Conservation (phyloP, 1,284 basidiomycete species). For the Cryptococcus neoformans region DNA sequence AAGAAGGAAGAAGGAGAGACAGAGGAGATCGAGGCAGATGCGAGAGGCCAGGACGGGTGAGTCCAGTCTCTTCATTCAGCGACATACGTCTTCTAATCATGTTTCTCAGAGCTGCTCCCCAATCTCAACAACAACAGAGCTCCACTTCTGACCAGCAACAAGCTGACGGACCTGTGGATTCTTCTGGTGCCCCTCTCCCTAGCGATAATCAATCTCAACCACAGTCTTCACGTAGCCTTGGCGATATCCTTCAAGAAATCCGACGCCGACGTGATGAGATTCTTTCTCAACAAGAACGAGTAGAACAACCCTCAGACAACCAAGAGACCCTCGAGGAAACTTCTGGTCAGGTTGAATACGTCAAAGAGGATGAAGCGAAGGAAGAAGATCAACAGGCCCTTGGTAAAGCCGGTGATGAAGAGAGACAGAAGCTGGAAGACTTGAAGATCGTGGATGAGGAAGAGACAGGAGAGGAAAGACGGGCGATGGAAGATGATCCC, state of each 20-base stretch:
- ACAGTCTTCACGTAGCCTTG: constrained; percentile 76
- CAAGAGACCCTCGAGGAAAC: constrained; percentile 52
- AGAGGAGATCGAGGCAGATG: constrained; percentile 40
- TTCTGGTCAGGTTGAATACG: constrained; percentile 72
- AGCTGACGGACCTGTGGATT: constrained; percentile 40
- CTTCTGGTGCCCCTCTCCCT: constrained; percentile 38
- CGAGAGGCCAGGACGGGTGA: constrained; percentile 30
- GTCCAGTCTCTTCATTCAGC: neutral
- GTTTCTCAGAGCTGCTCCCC: constrained; percentile 18
- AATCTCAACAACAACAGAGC: constrained; percentile 27
- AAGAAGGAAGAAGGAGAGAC: constrained; percentile 23
- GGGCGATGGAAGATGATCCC: constrained; percentile 17
- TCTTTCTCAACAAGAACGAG: constrained; percentile 55
- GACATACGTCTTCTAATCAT: neutral
- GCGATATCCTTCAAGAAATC: constrained; percentile 82
- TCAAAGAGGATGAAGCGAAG: constrained; percentile 62
- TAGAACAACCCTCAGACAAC: constrained; percentile 29
- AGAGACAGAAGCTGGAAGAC: constrained; percentile 75
- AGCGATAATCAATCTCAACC: constrained; percentile 35
- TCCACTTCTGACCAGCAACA: constrained; percentile 37
- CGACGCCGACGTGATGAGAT: constrained; percentile 83
- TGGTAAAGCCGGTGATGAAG: constrained; percentile 78
- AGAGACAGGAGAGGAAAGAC: constrained; percentile 11
- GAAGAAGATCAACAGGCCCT: constrained; percentile 84
- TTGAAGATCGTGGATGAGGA: constrained; percentile 69